Base-by-base conservation (phyloP, 2,329 filamentous ascomycete genomes). In the Calonectria pseudoreteaudii region DNA sequence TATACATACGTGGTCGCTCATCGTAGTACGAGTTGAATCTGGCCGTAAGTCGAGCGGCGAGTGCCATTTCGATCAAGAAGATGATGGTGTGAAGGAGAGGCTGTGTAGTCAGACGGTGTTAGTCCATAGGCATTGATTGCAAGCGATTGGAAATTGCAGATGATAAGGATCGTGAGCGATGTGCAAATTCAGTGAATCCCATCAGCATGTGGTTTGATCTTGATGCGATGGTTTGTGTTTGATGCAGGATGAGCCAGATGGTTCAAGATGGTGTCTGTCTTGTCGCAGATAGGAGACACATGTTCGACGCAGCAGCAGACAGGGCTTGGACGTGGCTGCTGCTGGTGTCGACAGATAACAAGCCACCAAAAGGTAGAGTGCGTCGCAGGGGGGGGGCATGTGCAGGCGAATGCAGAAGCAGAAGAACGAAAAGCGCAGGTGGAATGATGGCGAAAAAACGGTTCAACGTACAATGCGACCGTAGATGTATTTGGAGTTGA, bases 1-100 rank as follows among this genome's bases (percentile, higher is more conserved):
- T 26, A 68, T 50, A 83, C 90, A 78, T 89, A 96, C 94, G 88
- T 82, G 96, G 97, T 82, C 94, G 94, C 82, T 95, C 93, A 78
- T 95, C 93, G 90, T 98, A 99, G 87, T 97, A 98, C 78, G 92
- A 90, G 86, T 98, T 98, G 89, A 98, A 99, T 83, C 95, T 94
- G 80, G 94, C 91, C 58, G 93, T 93, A 70, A 99, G 88, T 77
- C 97, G 91, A 78, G 93, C 94, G 75, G 96, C 91, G 84, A 98
- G 92, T 72, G 92, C 92, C 92, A 98, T 94, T 86, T 99, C 94
- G 86, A 98, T 90, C 56, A 98, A 85, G 84, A 98, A 94, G 76
- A 98, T 91, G 81, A 97, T 88, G 73, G 92, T 89, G 87, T 98
- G 95, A 72, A 98, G 88, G 70, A 98, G 88, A 81, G 97, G 96